Conservation (phyloP, 2,329 filamentous ascomycete genomes). For the Xenoacremonium recifei region DNA sequence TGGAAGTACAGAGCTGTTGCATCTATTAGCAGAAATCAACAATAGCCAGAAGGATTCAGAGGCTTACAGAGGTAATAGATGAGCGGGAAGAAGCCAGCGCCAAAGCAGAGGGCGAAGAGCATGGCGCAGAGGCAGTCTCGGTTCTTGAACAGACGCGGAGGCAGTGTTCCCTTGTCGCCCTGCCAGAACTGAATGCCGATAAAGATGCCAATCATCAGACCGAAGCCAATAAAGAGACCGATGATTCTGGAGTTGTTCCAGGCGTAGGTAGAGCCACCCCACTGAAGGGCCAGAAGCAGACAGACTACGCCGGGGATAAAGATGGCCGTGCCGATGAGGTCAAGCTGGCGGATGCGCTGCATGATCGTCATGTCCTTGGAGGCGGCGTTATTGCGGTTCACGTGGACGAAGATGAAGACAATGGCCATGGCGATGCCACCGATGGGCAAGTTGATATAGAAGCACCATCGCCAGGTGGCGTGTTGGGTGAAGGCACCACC, state of each 20-base stretch:
- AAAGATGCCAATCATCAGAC: conserved; percentile 45
- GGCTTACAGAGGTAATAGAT: conserved; percentile 52
- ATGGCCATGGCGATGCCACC: conserved; percentile 47
- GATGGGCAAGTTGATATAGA: conserved; percentile 47
- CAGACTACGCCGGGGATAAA: conserved; percentile 52
- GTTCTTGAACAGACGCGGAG: conserved; percentile 44
- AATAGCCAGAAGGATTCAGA: neutral
- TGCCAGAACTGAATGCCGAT: conserved; percentile 43
- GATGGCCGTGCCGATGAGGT: conserved; percentile 47
- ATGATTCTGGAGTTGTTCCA: conserved; percentile 51
- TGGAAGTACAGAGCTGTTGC: conserved; percentile 50
- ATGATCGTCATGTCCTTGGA: conserved; percentile 31
- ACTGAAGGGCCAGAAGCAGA: conserved; percentile 55
- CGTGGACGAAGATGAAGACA: conserved; percentile 46
- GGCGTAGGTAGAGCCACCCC: conserved; percentile 51
- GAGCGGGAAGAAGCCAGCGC: conserved; percentile 50
- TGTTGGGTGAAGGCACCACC: conserved; percentile 51
- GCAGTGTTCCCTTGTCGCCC: conserved; percentile 43
- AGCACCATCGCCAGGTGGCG: conserved; percentile 53
- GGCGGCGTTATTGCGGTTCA: conserved; percentile 35
- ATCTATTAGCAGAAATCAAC: conserved; percentile 11
- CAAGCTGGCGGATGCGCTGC: conserved; percentile 43
- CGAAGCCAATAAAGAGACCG: conserved; percentile 50
- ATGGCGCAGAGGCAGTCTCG: conserved; percentile 40
- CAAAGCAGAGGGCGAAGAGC: conserved; percentile 48